Base-by-base conservation (phyloP, 2,329 filamentous ascomycete species). In the Pyricularia sp. region DNA sequence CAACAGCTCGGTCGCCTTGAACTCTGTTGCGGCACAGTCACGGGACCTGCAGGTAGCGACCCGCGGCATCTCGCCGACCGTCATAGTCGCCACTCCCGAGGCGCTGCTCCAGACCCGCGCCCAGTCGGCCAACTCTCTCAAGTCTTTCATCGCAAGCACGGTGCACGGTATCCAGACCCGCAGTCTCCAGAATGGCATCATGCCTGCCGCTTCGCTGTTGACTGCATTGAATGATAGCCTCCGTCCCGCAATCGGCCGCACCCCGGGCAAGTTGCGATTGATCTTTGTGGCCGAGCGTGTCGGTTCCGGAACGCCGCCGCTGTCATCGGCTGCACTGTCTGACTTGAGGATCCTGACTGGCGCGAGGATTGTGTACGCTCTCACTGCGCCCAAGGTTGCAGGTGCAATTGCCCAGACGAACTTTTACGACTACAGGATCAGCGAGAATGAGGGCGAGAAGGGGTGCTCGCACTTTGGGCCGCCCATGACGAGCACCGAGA, bases 381-480 rank as follows among this genome's bases (percentile, higher is more conserved):
- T 99, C 65, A 89, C 91, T 22, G 87, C 89, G 0, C 80, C 91
- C 28, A 84, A 85, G 67, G 90, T 97, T n/a, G 93, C 93, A 2
- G 94, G 94, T 49, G 88, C 93, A 0, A 84, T 96, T n/a, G 81
- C 88, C 1, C 93, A 97, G 77, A 96, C 8, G 87, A 90, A 67
- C n/a, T 82, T 93, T 53, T 96, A 90, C 72, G 93, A 97, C 73
- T 97, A 97, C 75, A 81, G 93, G 69, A 81, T 82, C 67, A 77
- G 75, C 49, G 75, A 74, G 55, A 73, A 75, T 59, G 62, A 65
- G 66, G 62, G 35, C 24, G 40, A 22, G 24, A 53, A 44, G 24
- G 35, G 62, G 1, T 77, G 75, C 65, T 79, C 80, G 12, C 92
- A 96, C 74, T 96, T 97, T 72, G 94, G 94, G 3, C 81, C 88